phyloP scores from a whole-genome alignment of 176 grass and related monocot species.

The Thinopyrum elongatum region DNA sequence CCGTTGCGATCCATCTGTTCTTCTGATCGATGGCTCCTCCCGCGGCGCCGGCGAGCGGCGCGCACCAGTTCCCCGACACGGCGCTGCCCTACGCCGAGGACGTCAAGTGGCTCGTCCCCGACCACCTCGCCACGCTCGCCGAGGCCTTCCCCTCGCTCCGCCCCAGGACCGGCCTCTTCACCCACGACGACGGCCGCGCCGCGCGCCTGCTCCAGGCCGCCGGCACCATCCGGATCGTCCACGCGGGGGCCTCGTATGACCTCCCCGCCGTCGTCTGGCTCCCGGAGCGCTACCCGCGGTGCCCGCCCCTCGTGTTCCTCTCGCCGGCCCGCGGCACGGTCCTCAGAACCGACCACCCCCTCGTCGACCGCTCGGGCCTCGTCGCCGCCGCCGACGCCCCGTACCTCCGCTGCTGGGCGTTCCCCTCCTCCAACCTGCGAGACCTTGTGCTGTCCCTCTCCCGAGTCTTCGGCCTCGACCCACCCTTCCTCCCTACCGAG shows the following conservation, averaged over 20 bases:
- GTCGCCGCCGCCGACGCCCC: neutral
- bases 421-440: neutral
- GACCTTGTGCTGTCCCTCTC: neutral
- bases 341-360: neutral
- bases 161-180: neutral
- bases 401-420: neutral
- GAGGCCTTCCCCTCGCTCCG: neutral
- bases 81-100: neutral
- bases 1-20: neutral
- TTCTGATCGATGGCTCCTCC: neutral
- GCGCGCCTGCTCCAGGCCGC: neutral
- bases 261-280: constrained; percentile 6
- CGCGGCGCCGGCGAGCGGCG: neutral
- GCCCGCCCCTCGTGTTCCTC: constrained; percentile 1
- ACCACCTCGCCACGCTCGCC: neutral
- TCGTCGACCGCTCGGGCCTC: constrained; percentile 1
- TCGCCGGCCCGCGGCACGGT: neutral
- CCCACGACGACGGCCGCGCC: constrained; percentile 1
- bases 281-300: neutral
- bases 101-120: neutral
- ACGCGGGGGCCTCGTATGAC: neutral
- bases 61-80: neutral
- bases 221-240: constrained; percentile 5
- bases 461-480: neutral
- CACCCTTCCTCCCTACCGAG: neutral